phyloP scores from a whole-genome alignment of 148 eudicot species.

The Suaeda aralocaspica region DNA sequence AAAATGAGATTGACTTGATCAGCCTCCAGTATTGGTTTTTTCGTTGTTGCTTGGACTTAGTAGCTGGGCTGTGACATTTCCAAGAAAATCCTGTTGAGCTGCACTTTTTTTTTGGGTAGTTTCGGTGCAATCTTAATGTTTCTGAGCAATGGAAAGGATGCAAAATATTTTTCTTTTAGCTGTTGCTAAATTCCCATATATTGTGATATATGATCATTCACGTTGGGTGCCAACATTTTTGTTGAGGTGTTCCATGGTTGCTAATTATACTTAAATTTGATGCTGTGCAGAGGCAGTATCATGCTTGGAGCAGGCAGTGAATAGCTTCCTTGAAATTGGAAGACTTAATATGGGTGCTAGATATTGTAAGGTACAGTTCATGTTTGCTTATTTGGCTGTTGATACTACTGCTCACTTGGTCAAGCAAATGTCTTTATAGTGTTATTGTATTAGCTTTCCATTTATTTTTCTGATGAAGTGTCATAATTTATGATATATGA shows the following conservation, averaged over 20 bases:
- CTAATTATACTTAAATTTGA: constrained; percentile 3
- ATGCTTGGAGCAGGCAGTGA: constrained; percentile 66
- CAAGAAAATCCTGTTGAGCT: neutral
- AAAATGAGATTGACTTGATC: neutral
- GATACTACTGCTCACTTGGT: neutral
- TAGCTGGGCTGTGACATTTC: neutral
- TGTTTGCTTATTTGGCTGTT: neutral
- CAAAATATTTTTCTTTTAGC: neutral
- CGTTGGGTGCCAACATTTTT: neutral
- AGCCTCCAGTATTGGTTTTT: neutral
- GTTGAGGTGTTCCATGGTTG: constrained; percentile 3
- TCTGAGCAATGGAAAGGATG: neutral
- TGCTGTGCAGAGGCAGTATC: constrained; percentile 46
- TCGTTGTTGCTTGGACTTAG: neutral
- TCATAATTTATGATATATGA: neutral
- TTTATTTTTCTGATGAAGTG: neutral
- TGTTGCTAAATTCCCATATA: neutral
- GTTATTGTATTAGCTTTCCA: neutral
- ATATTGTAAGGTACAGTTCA: constrained; percentile 67
- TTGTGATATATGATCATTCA: neutral
- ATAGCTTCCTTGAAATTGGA: constrained; percentile 77
- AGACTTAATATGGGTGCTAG: constrained; percentile 86
- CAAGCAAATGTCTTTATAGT: neutral
- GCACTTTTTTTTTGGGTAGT: neutral
- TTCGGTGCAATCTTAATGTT: neutral